Conservation (phyloP, 148 eudicot genomes). For the Fagopyrum tataricum region DNA sequence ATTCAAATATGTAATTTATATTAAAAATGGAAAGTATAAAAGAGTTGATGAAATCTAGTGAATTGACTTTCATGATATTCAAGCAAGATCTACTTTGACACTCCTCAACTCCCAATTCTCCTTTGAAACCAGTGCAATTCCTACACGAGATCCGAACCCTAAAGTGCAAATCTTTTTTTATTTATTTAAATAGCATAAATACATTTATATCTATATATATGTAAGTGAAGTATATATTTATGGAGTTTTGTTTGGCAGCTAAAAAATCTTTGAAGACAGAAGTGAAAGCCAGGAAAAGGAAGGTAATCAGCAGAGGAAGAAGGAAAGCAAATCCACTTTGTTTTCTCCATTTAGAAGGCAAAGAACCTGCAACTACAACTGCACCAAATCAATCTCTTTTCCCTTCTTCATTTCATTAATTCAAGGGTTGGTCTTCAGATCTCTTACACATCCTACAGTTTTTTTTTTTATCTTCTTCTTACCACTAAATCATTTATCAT, state of each 20-base stretch:
- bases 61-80: conserved; percentile 32
- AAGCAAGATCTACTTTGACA: conserved; percentile 42
- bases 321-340: background rate
- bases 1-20: conserved; percentile 11
- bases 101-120: background rate
- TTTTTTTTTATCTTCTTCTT: background rate
- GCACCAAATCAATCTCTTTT: background rate
- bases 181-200: background rate
- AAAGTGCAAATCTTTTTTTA: background rate
- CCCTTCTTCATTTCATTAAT: background rate
- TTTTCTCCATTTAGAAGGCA: background rate
- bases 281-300: background rate
- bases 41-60: background rate
- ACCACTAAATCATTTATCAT: background rate
- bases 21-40: conserved; percentile 22
- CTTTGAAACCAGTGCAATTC: conserved; percentile 40
- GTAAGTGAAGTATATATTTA: background rate
- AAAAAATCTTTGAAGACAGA: background rate
- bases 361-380: background rate
- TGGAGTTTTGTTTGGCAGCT: background rate
- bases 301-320: background rate
- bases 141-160: conserved; percentile 64
- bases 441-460: too few species aligned
- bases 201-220: background rate
- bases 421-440: too few species aligned